phyloP scores from a whole-genome alignment of 148 eudicot genomes.

The Hydrangea macrophylla region DNA sequence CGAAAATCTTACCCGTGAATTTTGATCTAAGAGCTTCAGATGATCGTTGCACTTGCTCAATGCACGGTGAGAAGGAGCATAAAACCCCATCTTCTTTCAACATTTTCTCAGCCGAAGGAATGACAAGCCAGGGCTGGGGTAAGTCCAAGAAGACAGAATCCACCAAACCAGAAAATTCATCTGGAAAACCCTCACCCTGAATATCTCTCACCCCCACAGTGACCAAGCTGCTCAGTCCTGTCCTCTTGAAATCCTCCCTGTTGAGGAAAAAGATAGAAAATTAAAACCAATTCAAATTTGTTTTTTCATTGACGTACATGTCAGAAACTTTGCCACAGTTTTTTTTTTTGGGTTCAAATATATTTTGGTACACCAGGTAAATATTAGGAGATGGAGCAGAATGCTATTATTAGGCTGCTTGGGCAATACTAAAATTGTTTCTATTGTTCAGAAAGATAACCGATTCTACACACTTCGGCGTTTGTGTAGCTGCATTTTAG shows the following conservation, averaged over 20 bases:
- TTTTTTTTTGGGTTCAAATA: not conserved
- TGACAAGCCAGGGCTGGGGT: conserved; percentile 93
- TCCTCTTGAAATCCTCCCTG: conserved; percentile 88
- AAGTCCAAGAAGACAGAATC: conserved; percentile 85
- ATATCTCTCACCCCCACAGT: conserved; percentile 93
- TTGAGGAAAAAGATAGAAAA: conserved; percentile 9
- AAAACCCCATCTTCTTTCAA: conserved; percentile 76
- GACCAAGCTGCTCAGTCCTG: conserved; percentile 65
- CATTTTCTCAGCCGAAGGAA: conserved; percentile 85
- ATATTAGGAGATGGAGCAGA: not conserved
- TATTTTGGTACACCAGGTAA: not conserved
- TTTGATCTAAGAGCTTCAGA: conserved; percentile 57
- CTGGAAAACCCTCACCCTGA: conserved; percentile 92
- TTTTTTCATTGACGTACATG: not conserved
- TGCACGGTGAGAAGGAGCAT: conserved; percentile 97
- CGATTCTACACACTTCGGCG: too few relatives aligned
- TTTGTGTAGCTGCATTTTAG: too few relatives aligned
- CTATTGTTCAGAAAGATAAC: too few relatives aligned
- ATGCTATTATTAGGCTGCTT: too few relatives aligned
- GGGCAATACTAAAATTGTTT: too few relatives aligned
- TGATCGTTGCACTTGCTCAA: conserved; percentile 89
- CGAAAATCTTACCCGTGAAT: conserved; percentile 57
- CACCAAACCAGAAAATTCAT: conserved; percentile 54
- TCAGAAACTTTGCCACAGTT: not conserved
- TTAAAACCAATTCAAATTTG: not conserved